phyloP scores from a whole-genome alignment of 164 flowering plant genomes.

The Saururus chinensis region DNA sequence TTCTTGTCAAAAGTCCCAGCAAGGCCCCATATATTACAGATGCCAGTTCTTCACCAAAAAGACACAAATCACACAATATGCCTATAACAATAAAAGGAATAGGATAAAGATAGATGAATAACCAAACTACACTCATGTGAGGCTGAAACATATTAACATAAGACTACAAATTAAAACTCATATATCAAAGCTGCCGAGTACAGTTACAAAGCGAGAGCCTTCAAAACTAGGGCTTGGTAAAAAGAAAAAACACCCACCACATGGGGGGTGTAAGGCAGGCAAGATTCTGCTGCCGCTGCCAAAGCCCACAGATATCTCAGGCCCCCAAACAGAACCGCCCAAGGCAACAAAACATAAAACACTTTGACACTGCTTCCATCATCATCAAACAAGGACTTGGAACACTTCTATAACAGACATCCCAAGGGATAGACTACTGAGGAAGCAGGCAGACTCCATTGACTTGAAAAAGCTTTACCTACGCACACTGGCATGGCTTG shows the following conservation, averaged over 20 bases:
- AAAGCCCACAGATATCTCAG: constrained; percentile 22
- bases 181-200: constrained; percentile 12
- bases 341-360: constrained; percentile 15
- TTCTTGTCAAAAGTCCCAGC: too few species aligned
- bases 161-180: neutral
- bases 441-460: constrained; percentile 6
- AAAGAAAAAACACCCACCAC: constrained; percentile 23
- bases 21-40: too few species aligned
- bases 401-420: neutral
- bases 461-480: constrained; percentile 10
- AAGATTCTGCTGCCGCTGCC: constrained; percentile 30
- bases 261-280: constrained; percentile 15
- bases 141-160: too few species aligned
- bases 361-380: constrained; percentile 7
- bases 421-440: constrained; percentile 6
- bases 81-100: too few species aligned
- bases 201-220: constrained; percentile 22
- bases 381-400: neutral
- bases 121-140: too few species aligned
- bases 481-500: constrained; percentile 4
- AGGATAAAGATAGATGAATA: too few species aligned
- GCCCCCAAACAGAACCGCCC: constrained; percentile 15
- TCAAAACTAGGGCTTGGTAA: constrained; percentile 29
- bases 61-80: too few species aligned
- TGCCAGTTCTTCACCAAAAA: too few species aligned